A percentile compares a stretch with the other conserved stretches of the same genome.
Conservation (phyloP, 305 asterid genomes). For the Fraxinus velutina region DNA sequence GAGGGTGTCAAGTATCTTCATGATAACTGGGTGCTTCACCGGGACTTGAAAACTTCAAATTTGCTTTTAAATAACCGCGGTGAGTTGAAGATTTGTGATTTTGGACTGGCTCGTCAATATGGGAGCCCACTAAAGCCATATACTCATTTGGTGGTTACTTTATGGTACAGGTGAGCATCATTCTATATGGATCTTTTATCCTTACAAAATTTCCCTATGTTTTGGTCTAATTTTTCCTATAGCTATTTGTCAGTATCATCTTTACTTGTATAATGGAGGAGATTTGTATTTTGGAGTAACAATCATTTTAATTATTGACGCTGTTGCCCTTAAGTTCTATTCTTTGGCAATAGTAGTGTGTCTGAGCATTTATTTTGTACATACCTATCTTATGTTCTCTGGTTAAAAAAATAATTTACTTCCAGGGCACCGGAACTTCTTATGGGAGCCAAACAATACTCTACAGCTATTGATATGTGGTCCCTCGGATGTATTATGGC, state of each 20-base stretch:
- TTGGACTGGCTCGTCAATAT: constrained; percentile 91
- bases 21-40: constrained; percentile 88
- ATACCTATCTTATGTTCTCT: background rate
- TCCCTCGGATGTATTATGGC: constrained; percentile 95
- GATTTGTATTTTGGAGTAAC: background rate
- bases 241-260: background rate
- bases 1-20: constrained; percentile 81
- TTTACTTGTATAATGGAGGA: background rate
- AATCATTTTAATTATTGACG: background rate
- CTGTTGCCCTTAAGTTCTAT: background rate
- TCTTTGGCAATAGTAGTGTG: background rate
- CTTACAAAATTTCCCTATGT: background rate
- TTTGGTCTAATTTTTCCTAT: background rate
- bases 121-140: constrained; percentile 89
- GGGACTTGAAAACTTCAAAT: constrained; percentile 89
- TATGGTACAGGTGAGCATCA: constrained; percentile 84
- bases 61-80: constrained; percentile 77
- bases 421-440: constrained; percentile 90
- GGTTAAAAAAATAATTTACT: background rate
- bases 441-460: constrained; percentile 75
- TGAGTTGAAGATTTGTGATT: constrained; percentile 90
- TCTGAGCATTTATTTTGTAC: background rate
- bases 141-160: constrained; percentile 82
- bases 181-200: background rate
- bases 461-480: constrained; percentile 97